Base-by-base conservation (phyloP, 75 land plant species). In the Adiantum capillusveneris region DNA sequence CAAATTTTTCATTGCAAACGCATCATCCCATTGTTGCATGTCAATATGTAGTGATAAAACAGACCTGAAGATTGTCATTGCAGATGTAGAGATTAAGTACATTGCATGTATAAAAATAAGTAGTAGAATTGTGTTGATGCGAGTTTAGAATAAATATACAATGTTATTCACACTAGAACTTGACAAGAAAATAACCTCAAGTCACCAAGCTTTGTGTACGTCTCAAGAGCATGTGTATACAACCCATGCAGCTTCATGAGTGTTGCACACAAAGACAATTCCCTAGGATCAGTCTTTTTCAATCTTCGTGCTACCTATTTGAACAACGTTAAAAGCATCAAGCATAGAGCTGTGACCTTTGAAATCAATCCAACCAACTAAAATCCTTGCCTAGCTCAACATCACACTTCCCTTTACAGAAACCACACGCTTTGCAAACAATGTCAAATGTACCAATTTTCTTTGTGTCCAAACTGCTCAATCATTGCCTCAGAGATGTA, bases 11-110 rank as follows among this genome's bases (percentile, higher is more conserved):
- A 67, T 34, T 53, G 76, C 60, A 59, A 73, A 73, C 17, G 76
- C 76, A 60, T 73, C 76, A 25, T 73, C 76, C 76, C 76, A 73
- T 36, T 73, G 76, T 26, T 73, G 34, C 31, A 73, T 49, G 57
- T 73, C 76, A 37, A 73, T 62, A 65, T 73, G 71, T 25, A 73
- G 55, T 16, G 49, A 58, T 7, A 73, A 61, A 56, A 66, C 54
- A 13, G 71, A 61, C 65, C 76, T 73, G 71, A 29, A 46, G 6
- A 55, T 28, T 9, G 2, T 18, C 11, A 21, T 26, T 14, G 14
- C 50, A 46, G 17, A 18, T 46, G 6, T 6, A 18, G 18, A 46
- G 22, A 46, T 46, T 46, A 6, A 21, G 22, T 2, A 18, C 22
- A 18, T 41, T 9, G 14, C 14, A 41, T 9, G 43, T 9, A 41